Base-by-base conservation (phyloP, 805 yeast species). In the Starmerella floris region DNA sequence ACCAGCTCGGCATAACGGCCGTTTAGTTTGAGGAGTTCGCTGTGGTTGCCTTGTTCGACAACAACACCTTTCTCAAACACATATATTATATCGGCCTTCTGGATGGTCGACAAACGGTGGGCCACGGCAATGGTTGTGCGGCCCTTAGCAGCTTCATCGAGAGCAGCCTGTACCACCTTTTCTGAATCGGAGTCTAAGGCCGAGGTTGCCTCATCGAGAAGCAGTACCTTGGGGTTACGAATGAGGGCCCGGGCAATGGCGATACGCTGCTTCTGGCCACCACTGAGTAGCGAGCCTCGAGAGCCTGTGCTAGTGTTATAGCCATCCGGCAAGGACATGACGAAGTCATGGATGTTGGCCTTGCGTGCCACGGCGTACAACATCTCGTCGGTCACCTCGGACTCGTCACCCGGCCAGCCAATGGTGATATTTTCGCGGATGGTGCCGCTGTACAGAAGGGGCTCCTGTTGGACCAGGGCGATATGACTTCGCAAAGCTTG, bases 121-220 rank as follows among this genome's bases (percentile, higher is more conserved):
- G 94, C 94, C 60, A 83, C 81, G 51, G 93, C 83, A 51, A 83
- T 65, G 30, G 84, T 78, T 4, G 94, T 83, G 55, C 94, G 78
- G 31, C 78, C 69, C 35, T 64, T 52, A 49, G 84, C 82, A 48
- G 83, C 88, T 16, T 62, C 66, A 22, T 69, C 72, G 44, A 79
- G 76, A 3, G 94, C 83, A 6, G 63, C 54, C 60, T 84, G 94
- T 43, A 83, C 83, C 54, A 74, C 74, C 32, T 77, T 67, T 59
- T 83, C 94, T 0, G 94, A 81, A 56, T 75, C 79, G 55, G 69
- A 67, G 54, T 76, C 81, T 30, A 75, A 60, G 1, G 81, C 80
- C 3, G 79, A 73, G 0, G 81, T 75, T 5, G 81, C 81, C 54
- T 79, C 87, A 52, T 79, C 87, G 42, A 79, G 62, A 4, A 79